These are phyloP conservation scores for Physcomitrium patens DNA, from an alignment of 225 moss, liverwort and hornwort genomes.

Conservation along the genomic window DNA sequence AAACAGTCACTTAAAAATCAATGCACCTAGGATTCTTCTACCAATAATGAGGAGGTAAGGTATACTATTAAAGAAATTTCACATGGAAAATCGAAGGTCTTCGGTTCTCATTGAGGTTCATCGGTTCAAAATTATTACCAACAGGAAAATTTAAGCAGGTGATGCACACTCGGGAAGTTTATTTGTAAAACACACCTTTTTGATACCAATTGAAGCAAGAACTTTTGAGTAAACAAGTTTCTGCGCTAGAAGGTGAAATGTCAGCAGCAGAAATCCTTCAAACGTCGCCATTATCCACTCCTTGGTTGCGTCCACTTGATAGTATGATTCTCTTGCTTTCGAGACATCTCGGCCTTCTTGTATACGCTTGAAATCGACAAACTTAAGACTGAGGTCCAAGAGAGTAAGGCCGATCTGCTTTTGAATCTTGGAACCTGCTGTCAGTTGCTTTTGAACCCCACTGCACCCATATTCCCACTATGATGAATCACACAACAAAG, in stretches of 20 bases:
- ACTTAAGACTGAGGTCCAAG: slow-evolving; percentile 65
- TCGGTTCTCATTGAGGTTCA: background rate
- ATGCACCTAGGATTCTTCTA: background rate
- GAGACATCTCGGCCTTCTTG: slow-evolving; percentile 62
- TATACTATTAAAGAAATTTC: no score
- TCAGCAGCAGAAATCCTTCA: slow-evolving; percentile 56
- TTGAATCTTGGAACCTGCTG: slow-evolving; percentile 58
- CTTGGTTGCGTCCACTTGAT: slow-evolving; percentile 30
- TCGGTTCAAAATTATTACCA: background rate
- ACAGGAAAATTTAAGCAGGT: background rate
- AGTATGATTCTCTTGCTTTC: slow-evolving; percentile 42
- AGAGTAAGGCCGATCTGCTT: slow-evolving; percentile 61
- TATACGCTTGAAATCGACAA: slow-evolving; percentile 58
- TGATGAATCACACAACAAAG: background rate
- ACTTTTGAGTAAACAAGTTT: slow-evolving; percentile 76
- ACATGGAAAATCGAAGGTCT: no score
- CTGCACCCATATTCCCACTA: slow-evolving; percentile 37
- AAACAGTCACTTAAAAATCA: background rate
- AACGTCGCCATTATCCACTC: slow-evolving; percentile 59
- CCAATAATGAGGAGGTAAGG: no score
- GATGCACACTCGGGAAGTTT: background rate
- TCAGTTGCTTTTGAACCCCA: slow-evolving; percentile 75
- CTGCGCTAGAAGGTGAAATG: slow-evolving; percentile 71
- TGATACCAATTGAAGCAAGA: slow-evolving; percentile 58
- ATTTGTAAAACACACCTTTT: slow-evolving; percentile 31